Evolutionary conservation across 768 basidiomycete species (phyloP), one percentile per base, ranked within the genome.

Genomic region (Dendrothele bispora): DNA sequence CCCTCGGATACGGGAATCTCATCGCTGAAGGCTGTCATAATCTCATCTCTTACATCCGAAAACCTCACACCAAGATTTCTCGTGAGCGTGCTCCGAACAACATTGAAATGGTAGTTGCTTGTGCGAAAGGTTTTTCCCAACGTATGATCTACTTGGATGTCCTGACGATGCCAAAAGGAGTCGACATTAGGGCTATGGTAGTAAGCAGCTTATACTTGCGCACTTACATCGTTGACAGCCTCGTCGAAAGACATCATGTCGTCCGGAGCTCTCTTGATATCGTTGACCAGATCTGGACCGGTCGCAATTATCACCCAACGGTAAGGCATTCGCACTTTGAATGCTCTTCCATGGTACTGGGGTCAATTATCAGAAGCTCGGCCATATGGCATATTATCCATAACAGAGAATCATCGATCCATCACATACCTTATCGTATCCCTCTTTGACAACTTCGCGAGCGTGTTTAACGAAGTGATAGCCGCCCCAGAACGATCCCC

Each of bases 41-140:
- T 57, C 48, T 84, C 83, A 21, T 82, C 76, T 1, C 61, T 64
- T 12, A 83, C 38, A 5, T 61, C 64, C 12, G 66, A 61, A 46
- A 73, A 67, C 17, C 65, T 53, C 4, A 52, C 53, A 20, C 58
- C 58, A 7, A 74, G 45, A 34, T 69, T 69, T 39, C 70, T 54
- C 7, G 67, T 71, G 22, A 76, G 60, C 12, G 59, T 60, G 5
- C 61, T 59, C 4, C 66, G 64, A 25, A 72, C 56, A 15, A 72
- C 57, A 14, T 58, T 59, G 36, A 72, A 57, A 39, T 74, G 72
- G 49, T 71, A 74, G 1, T 61, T 62, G 49, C 71, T 62, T 12
- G 52, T 36, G 18, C 53, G 55, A 29, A 71, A 56, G 11, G 53
- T 57, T 15, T 55, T 39, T 8, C 70, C 70, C 2, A 75, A 41